Base-by-base conservation (phyloP, 805 yeast species). In the Candida hispaniensis region DNA sequence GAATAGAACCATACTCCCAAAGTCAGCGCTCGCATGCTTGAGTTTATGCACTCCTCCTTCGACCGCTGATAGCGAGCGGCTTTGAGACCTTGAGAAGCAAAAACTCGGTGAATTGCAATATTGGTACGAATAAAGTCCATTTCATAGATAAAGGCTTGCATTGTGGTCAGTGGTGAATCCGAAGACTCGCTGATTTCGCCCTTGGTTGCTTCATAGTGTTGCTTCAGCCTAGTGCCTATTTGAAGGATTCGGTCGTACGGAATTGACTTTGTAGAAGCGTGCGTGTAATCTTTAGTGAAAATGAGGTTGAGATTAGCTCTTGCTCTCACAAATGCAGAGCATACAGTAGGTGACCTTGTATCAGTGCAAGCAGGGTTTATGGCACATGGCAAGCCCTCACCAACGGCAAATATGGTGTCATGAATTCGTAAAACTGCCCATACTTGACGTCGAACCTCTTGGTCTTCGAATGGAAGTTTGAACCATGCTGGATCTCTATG, bases 401-500 rank as follows among this genome's bases (percentile, higher is more conserved):
- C 38, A 18, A 51, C 38, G 3, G 59, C 47, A 22, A 44, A 42
- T 14, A 42, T 34, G 12, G 38, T 40, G 33, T 54, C 59, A 13
- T 54, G 24, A 10, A 40, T 42, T 7, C 39, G 34, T 9, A 52
- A 35, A 7, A 41, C 7, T 5, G 48, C 40, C 58, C 58, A 54
- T 11, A 52, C 29, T 14, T 47, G 39, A 12, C 56, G 39, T 16
- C 58, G 38, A 23, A 44, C 44, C 19, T 54, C 58, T 4, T 50
- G 44, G 26, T 54, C 56, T 26, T 46, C 52, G 7, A 47, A 45
- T 7, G 54, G 39, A 30, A 54, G 35, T 18, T 39, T 43, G 41
- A 54, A 54, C 54, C 55, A 52, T 17, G 47, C 46, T 6, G 59
- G 56, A 30, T 54, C 59, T 13, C 59, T 43, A 34, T 54, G 58